These are phyloP conservation scores for Pisolithus thermaeus DNA, from an alignment of 1,284 basidiomycete species.

Conservation along the genomic window DNA sequence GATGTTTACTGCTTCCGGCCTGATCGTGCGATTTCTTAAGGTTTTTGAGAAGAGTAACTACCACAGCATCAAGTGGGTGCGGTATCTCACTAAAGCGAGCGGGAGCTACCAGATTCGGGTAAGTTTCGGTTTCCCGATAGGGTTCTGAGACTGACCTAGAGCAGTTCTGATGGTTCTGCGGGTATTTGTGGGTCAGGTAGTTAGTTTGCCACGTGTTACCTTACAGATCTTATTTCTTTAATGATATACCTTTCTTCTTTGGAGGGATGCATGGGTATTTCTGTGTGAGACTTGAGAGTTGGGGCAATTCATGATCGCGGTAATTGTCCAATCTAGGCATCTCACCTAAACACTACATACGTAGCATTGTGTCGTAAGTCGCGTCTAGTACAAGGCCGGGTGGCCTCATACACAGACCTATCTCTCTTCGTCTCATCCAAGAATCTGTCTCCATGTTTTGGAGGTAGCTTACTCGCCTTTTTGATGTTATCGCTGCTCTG, in stretches of 20 bases:
- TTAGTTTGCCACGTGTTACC: constrained; percentile 22
- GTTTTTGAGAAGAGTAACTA: constrained; percentile 97
- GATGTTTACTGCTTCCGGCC: constrained; percentile 96
- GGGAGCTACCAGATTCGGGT: constrained; percentile 85
- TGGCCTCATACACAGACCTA: constrained; percentile 8
- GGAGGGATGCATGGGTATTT: background rate
- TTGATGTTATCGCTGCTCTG: background rate
- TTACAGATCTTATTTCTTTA: constrained; percentile 20
- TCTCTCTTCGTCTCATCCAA: constrained; percentile 9
- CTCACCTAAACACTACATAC: constrained; percentile 10
- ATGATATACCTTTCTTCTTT: constrained; percentile 20
- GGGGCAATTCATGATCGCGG: constrained; percentile 9
- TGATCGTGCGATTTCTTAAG: constrained; percentile 96
- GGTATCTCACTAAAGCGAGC: constrained; percentile 84
- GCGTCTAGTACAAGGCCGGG: constrained; percentile 16
- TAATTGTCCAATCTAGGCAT: constrained; percentile 19
- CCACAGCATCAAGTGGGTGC: constrained; percentile 89
- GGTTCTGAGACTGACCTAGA: background rate
- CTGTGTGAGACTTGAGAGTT: background rate
- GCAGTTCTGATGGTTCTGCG: constrained; percentile 20
- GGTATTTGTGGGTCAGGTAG: no score
- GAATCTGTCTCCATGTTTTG: constrained; percentile 34
- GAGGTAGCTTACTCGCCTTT: constrained; percentile 28
- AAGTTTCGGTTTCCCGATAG: constrained; percentile 25
- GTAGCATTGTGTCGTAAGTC: constrained; percentile 3